phyloP scores from a whole-genome alignment of 1,284 basidiomycete species.

The Microbotryum violaceum region DNA sequence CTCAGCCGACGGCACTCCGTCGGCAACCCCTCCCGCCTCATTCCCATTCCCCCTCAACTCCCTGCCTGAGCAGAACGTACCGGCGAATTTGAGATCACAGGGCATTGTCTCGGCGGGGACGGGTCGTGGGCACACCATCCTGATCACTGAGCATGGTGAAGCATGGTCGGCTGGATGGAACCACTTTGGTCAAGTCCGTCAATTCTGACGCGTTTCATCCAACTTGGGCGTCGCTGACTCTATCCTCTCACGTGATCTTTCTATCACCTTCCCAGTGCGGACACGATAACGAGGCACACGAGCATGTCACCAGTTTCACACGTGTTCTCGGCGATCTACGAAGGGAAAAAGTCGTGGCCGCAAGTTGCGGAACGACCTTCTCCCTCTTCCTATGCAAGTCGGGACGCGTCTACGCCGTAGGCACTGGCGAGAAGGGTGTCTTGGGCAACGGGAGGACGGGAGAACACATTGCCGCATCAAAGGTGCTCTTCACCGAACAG shows the following conservation, averaged over 20 bases:
- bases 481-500: slow-evolving; percentile 23
- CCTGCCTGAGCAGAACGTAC: slow-evolving; percentile 35
- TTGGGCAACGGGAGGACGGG: slow-evolving; percentile 68
- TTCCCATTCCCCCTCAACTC: slow-evolving; percentile 51
- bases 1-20: slow-evolving; percentile 50
- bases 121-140: slow-evolving; percentile 70
- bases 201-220: background rate
- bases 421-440: slow-evolving; percentile 87
- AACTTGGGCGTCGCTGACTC: background rate
- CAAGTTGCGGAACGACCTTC: slow-evolving; percentile 73
- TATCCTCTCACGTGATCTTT: background rate
- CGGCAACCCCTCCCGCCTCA: slow-evolving; percentile 47
- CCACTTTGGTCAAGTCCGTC: slow-evolving; percentile 57
- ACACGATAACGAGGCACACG: slow-evolving; percentile 47
- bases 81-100: slow-evolving; percentile 51
- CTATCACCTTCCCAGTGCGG: slow-evolving; percentile 53
- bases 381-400: slow-evolving; percentile 68
- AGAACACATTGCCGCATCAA: slow-evolving; percentile 28
- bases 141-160: slow-evolving; percentile 71
- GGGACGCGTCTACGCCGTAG: slow-evolving; percentile 81
- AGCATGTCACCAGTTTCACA: slow-evolving; percentile 59
- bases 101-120: slow-evolving; percentile 73
- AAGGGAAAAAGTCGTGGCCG: slow-evolving; percentile 59
- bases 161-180: slow-evolving; percentile 82
- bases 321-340: slow-evolving; percentile 52